phyloP scores from a whole-genome alignment of 2,329 filamentous ascomycete species.

The Curvularia verruculosa region DNA sequence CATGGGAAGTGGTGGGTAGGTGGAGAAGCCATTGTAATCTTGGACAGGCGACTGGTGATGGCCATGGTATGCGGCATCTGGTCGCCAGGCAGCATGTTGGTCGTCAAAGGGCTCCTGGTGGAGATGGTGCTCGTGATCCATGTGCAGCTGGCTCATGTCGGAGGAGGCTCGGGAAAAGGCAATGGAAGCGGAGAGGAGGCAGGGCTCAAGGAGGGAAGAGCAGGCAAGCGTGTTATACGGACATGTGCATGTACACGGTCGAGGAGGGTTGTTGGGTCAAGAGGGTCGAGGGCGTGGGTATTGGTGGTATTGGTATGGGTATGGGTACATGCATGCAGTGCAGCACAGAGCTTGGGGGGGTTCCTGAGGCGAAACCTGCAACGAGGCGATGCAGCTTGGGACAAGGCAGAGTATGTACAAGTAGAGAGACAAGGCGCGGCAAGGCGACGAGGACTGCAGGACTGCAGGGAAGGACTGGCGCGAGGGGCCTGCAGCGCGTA shows the following conservation, averaged over 20 bases:
- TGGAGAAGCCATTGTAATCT: slow-evolving; percentile 49
- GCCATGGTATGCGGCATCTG: slow-evolving; percentile 38
- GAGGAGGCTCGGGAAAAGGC: slow-evolving; percentile 16
- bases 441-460: background rate
- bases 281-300: slow-evolving; percentile 42
- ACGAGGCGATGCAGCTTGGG: slow-evolving; percentile 33
- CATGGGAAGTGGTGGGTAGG: slow-evolving; percentile 48
- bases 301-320: too few species aligned
- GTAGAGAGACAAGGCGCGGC: slow-evolving; percentile 1
- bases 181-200: slow-evolving; percentile 14
- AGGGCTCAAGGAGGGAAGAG: slow-evolving; percentile 28
- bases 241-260: slow-evolving; percentile 42
- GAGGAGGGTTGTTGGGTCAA: slow-evolving; percentile 41
- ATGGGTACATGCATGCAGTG: slow-evolving; percentile 40
- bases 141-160: slow-evolving; percentile 51
- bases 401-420: slow-evolving; percentile 34
- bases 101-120: slow-evolving; percentile 47
- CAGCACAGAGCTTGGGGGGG: slow-evolving; percentile 42
- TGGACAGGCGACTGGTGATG: slow-evolving; percentile 50
- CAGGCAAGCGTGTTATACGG: slow-evolving; percentile 34
- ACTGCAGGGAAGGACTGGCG: slow-evolving; percentile 44
- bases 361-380: slow-evolving; percentile 45
- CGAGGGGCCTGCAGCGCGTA: slow-evolving; percentile 44
- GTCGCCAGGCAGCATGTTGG: slow-evolving; percentile 41
- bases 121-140: slow-evolving; percentile 50